Base-by-base conservation (phyloP, 1,284 basidiomycete species). In the Moesziomyces sp. region DNA sequence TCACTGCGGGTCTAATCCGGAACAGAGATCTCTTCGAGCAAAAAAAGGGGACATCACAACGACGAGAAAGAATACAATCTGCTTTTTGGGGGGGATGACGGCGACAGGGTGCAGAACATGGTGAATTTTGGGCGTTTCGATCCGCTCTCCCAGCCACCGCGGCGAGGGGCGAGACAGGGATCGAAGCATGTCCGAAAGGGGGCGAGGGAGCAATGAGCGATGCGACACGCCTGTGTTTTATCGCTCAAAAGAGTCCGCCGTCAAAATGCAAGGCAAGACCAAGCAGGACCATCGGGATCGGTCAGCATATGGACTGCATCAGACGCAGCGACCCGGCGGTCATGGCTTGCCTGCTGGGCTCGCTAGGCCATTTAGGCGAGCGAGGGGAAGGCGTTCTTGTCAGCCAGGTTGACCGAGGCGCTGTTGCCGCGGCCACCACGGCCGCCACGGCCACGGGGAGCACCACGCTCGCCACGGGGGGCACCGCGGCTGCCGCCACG, bases 361-460 rank as follows among this genome's bases (percentile, higher is more conserved):
- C 59, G 56, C 59, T 19, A n/a, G 52, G 59, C 21, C 43, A n/a
- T 35, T 77, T 75, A 80, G 52, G 73, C 73, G 30, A 83, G 80
- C 62, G 77, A 73, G 48, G 82, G 82, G 81, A 84, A 84, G 42
- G 82, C 82, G 52, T 71, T 69, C 66, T 79, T 57, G 75, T 84
- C 82, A 50, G 70, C 63, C 44, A 84, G 76, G 79, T 92, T 63
- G 87, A 89, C 52, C 85, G 88, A 70, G 88, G 89, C 75, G 85
- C 89, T 42, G 87, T 88, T 71, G 88, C 91, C 72, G 86, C 86
- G 56, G 85, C 86, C 51, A 68, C 77, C 7, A 86, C 88, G 13
- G 86, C 91, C 50, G 87, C 88, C 82, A 53, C 75, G 72, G 59
- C 67, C 65, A 60, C 70, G 65, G 51, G 58, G 54, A 47, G 59